Percentiles rank a stretch among this genome's conserved stretches.
Evolutionary conservation across 2,329 filamentous ascomycete genomes (phyloP).

Genomic region (Talaromyces verruculosus): DNA sequence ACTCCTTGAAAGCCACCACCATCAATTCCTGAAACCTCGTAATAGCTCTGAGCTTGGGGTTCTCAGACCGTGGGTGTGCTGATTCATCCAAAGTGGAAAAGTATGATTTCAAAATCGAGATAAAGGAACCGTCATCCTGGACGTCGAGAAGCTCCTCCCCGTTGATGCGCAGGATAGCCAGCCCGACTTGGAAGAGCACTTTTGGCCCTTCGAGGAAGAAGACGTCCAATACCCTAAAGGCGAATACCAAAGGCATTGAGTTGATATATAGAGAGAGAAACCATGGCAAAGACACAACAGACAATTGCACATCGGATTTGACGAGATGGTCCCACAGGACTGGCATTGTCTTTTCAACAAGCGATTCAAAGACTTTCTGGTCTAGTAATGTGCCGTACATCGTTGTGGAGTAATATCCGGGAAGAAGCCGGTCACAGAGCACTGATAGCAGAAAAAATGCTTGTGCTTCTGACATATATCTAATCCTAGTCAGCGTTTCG

Average conservation of each 20-base stretch:
- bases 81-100: conserved; percentile 92
- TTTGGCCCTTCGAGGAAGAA: conserved; percentile 98
- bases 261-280: conserved; percentile 98
- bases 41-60: conserved; percentile 87
- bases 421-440: conserved; percentile 86
- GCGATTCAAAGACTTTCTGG: conserved; percentile 93
- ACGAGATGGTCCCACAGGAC: conserved; percentile 98
- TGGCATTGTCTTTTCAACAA: conserved; percentile 99
- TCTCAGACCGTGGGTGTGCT: conserved; percentile 92
- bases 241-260: conserved; percentile 97
- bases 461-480: conserved; percentile 93
- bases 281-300: conserved; percentile 95
- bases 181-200: conserved; percentile 91
- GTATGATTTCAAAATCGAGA: conserved; percentile 92
- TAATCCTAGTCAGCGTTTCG: conserved; percentile 36
- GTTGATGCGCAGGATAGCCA: conserved; percentile 96
- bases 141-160: conserved; percentile 94
- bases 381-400: conserved; percentile 98
- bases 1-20: conserved; percentile 99
- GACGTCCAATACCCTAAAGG: conserved; percentile 92
- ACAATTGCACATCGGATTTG: conserved; percentile 93
- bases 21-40: conserved; percentile 97
- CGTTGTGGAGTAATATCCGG: conserved; percentile 96
- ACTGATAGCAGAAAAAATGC: conserved; percentile 92
- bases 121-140: conserved; percentile 91